phyloP scores from a whole-genome alignment of 2,329 filamentous ascomycete genomes.

The Cadophora gregata region DNA sequence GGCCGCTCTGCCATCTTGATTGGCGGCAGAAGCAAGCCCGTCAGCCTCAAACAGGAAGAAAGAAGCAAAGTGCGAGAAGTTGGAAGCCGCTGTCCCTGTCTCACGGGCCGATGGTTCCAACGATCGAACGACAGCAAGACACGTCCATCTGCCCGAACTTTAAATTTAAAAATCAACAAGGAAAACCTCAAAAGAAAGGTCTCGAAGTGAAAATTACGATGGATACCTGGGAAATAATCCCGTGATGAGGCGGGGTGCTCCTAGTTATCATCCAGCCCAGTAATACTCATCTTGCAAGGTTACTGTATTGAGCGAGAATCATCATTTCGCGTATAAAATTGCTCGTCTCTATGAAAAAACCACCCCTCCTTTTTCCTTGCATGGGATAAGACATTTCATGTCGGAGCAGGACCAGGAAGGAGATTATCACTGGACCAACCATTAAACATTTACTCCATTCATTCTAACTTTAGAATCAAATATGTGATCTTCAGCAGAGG shows the following conservation, averaged over 20 bases:
- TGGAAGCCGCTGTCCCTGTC: background rate
- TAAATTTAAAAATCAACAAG: background rate
- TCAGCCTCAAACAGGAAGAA: conserved; percentile 14
- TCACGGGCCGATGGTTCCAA: conserved; percentile 12
- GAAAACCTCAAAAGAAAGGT: background rate
- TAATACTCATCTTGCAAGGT: background rate
- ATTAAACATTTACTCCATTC: background rate
- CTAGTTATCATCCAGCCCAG: conserved; percentile 11
- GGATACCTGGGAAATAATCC: background rate
- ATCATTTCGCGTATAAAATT: conserved; percentile 24
- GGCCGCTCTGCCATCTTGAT: conserved; percentile 2
- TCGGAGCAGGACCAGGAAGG: too few species aligned
- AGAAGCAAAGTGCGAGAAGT: conserved; percentile 9
- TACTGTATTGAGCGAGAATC: conserved; percentile 17
- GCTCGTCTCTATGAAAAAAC: background rate
- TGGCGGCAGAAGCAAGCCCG: conserved; percentile 2
- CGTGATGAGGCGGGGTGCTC: conserved; percentile 1
- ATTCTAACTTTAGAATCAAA: background rate
- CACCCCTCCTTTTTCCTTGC: conserved; percentile 14
- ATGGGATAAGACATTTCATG: background rate
- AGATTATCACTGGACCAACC: conserved; percentile 14
- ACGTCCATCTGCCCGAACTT: background rate
- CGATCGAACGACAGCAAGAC: background rate
- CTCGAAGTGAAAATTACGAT: background rate
- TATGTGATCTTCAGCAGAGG: background rate